Evolutionary conservation across 345 rosid species (phyloP).

Genomic region (Hypericum perforatum): DNA sequence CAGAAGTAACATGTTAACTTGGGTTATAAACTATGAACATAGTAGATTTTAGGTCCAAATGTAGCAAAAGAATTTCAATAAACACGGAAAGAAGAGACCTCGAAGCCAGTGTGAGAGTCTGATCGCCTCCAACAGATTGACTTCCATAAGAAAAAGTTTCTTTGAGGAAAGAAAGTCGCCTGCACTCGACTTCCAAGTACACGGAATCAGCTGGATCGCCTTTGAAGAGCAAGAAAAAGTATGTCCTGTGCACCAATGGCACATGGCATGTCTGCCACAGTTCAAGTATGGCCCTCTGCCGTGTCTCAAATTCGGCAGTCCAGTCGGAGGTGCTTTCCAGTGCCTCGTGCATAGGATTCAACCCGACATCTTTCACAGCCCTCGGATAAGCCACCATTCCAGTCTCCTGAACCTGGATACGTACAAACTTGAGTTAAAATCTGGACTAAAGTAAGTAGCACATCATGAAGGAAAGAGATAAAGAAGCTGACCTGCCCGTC

Average conservation of each 20-base stretch:
- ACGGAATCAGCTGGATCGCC: constrained; percentile 90
- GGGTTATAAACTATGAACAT: too few relatives aligned
- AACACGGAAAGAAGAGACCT: constrained; percentile 33
- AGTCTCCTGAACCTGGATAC: constrained; percentile 21
- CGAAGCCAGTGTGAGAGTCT: constrained; percentile 47
- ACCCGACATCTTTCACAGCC: constrained; percentile 43
- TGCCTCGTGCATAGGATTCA: constrained; percentile 47
- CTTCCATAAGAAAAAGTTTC: constrained; percentile 61
- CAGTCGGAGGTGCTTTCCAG: constrained; percentile 37
- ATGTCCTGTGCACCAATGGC: constrained; percentile 82
- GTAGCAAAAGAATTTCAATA: too few relatives aligned
- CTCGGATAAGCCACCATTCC: constrained; percentile 25
- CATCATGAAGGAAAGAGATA: background rate
- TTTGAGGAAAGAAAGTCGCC: constrained; percentile 78
- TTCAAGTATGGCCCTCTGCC: constrained; percentile 51
- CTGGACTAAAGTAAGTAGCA: constrained; percentile 3
- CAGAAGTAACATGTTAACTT: too few relatives aligned
- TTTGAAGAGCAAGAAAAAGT: constrained; percentile 83
- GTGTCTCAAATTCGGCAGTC: constrained; percentile 56
- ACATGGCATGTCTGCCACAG: constrained; percentile 86
- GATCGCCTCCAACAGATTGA: constrained; percentile 47
- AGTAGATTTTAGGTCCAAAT: too few relatives aligned
- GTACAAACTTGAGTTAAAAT: background rate
- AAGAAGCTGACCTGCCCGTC: constrained; percentile 31
- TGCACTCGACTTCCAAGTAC: constrained; percentile 84